Conservation (phyloP, 345 rosid genomes). For the Acer negundo region DNA sequence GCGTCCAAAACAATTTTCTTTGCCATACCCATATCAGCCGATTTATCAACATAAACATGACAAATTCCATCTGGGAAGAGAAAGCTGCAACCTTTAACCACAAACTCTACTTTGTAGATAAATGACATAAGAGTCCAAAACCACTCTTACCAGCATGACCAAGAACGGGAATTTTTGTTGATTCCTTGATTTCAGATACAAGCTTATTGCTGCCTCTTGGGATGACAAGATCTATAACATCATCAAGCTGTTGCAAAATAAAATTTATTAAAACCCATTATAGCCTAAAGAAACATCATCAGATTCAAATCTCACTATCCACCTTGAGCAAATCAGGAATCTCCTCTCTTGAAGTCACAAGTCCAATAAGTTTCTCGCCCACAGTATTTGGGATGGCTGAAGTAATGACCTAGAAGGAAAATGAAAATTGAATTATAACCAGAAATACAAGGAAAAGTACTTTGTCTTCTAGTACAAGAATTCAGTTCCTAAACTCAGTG, state of each 20-base stretch:
- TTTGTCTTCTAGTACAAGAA: background rate
- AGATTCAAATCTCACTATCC: constrained; percentile 10
- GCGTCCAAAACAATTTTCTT: constrained; percentile 85
- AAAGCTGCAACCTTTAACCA: constrained; percentile 15
- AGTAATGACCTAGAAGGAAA: constrained; percentile 68
- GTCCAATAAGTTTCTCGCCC: constrained; percentile 85
- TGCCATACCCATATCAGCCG: constrained; percentile 79
- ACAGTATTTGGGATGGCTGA: constrained; percentile 83
- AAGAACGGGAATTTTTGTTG: constrained; percentile 94
- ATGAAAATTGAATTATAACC: constrained; percentile 2
- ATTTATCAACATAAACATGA: constrained; percentile 88
- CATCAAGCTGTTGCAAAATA: constrained; percentile 73
- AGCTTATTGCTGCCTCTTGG: constrained; percentile 99
- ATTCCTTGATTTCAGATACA: constrained; percentile 85
- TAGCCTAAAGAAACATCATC: background rate
- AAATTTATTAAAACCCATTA: background rate
- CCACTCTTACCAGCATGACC: constrained; percentile 88
- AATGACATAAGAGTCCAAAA: background rate
- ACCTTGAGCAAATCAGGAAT: constrained; percentile 98
- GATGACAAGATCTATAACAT: constrained; percentile 98
- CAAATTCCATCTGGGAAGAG: constrained; percentile 86
- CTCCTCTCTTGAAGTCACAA: constrained; percentile 94
- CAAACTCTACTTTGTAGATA: constrained; percentile 1
- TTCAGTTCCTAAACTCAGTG: background rate
- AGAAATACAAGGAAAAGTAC: constrained; percentile 16